These are phyloP conservation scores for Cryptococcus sp. DNA, from an alignment of 1,284 basidiomycete species.

Conservation along the genomic window DNA sequence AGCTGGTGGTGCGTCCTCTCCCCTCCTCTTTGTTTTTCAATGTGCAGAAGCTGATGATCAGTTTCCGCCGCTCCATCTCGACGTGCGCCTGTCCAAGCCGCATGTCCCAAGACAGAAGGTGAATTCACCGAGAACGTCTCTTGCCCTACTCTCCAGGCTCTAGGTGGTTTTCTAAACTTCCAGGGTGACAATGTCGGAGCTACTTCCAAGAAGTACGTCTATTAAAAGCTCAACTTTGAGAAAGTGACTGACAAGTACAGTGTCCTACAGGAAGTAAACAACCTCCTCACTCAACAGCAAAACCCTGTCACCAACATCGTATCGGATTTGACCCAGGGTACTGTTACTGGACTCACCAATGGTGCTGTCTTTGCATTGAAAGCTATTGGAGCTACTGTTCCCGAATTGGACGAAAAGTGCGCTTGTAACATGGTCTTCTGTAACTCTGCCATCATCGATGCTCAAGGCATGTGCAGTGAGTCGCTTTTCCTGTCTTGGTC, in stretches of 20 bases:
- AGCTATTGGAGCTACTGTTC: constrained; percentile 3
- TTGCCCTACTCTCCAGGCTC: constrained; percentile 2
- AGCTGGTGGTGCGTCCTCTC: too few relatives aligned
- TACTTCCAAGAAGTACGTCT: not conserved
- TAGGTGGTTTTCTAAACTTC: constrained; percentile 1
- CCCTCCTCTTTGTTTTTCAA: too few relatives aligned
- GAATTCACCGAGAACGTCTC: constrained; percentile 3
- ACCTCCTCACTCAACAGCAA: not conserved
- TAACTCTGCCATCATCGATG: constrained; percentile 4
- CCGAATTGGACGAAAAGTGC: constrained; percentile 3
- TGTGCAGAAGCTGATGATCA: too few relatives aligned
- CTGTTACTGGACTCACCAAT: constrained; percentile 2
- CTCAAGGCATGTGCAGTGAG: constrained; percentile 2
- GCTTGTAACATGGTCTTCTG: constrained; percentile 5
- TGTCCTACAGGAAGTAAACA: constrained; percentile 3
- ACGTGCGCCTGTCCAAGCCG: too few relatives aligned
- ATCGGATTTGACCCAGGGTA: constrained; percentile 1
- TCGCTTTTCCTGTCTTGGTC: not conserved
- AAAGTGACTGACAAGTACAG: not conserved
- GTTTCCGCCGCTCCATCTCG: too few relatives aligned
- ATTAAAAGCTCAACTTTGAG: not conserved
- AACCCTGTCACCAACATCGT: constrained; percentile 4
- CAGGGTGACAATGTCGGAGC: constrained; percentile 6
- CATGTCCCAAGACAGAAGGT: too few relatives aligned
- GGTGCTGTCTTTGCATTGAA: constrained; percentile 1